Percentiles rank a stretch among this genome's conserved stretches.
Evolutionary conservation across 768 basidiomycete genomes (phyloP).

Genomic region (Tulasnella sp.): DNA sequence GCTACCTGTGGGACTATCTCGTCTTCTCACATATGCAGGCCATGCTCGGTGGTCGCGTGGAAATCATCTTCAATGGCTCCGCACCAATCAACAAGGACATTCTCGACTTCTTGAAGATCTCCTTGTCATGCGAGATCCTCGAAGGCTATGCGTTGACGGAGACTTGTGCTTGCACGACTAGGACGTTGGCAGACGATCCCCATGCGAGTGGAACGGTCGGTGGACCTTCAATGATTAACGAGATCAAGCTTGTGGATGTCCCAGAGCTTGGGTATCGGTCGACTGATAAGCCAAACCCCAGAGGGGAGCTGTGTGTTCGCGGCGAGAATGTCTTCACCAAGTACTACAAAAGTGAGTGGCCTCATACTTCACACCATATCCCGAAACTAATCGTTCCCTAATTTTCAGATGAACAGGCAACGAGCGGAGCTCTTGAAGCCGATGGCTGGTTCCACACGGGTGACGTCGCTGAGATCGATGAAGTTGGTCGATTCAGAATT

Average conservation of each 20-base stretch:
- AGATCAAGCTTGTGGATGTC: slow-evolving; percentile 86
- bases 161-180: background rate
- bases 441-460: slow-evolving; percentile 93
- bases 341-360: slow-evolving; percentile 62
- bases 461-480: slow-evolving; percentile 77
- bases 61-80: slow-evolving; percentile 63
- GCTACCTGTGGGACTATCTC: slow-evolving; percentile 78
- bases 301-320: slow-evolving; percentile 76
- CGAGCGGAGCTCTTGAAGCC: slow-evolving; percentile 62
- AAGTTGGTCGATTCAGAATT: slow-evolving; percentile 71
- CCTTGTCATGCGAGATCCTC: slow-evolving; percentile 48
- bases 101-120: slow-evolving; percentile 82
- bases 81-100: slow-evolving; percentile 82
- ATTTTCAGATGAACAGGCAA: slow-evolving; percentile 70
- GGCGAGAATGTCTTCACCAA: slow-evolving; percentile 50
- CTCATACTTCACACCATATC: too few species aligned
- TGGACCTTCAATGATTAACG: slow-evolving; percentile 59
- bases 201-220: slow-evolving; percentile 71
- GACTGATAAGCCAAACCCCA: slow-evolving; percentile 79
- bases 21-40: slow-evolving; percentile 75
- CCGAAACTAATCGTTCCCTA: too few species aligned
- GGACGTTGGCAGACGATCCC: slow-evolving; percentile 37
- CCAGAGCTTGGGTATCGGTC: slow-evolving; percentile 79
- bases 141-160: slow-evolving; percentile 9
- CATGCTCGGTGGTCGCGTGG: slow-evolving; percentile 73